phyloP scores from a whole-genome alignment of 345 rosid species.

The Dovyalis caffra region DNA sequence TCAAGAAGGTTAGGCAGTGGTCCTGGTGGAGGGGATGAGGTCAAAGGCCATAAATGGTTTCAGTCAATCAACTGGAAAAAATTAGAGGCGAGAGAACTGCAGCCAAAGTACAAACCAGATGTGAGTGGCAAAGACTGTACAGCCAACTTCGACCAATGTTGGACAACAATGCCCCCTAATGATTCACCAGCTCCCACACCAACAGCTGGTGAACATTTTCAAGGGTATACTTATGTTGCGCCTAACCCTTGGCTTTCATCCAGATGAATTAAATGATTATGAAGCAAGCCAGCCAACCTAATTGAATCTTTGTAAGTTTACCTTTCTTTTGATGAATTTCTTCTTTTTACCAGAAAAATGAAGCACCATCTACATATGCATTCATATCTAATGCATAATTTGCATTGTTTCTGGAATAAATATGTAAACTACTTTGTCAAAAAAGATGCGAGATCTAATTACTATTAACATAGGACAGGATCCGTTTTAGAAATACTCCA shows the following conservation, averaged over 20 bases:
- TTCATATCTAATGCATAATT: background rate
- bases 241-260: conserved; percentile 76
- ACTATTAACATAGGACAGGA: background rate
- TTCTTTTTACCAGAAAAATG: background rate
- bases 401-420: background rate
- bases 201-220: conserved; percentile 62
- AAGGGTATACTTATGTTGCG: conserved; percentile 61
- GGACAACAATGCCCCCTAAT: conserved; percentile 70
- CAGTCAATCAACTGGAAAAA: conserved; percentile 67
- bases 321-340: background rate
- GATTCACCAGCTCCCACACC: conserved; percentile 78
- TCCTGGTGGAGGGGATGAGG: conserved; percentile 54
- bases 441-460: background rate
- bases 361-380: background rate
- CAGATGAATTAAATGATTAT: conserved; percentile 19
- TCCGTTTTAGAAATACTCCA: background rate
- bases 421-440: background rate
- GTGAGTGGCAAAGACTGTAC: conserved; percentile 68
- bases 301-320: conserved; percentile 10
- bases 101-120: conserved; percentile 66
- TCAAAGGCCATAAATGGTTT: conserved; percentile 68
- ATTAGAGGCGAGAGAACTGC: conserved; percentile 54
- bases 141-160: conserved; percentile 65
- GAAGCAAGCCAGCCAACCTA: background rate
- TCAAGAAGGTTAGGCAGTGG: conserved; percentile 68